Evolutionary conservation across 2,329 filamentous ascomycete species (phyloP).

Genomic region (Ascomycota sp.): DNA sequence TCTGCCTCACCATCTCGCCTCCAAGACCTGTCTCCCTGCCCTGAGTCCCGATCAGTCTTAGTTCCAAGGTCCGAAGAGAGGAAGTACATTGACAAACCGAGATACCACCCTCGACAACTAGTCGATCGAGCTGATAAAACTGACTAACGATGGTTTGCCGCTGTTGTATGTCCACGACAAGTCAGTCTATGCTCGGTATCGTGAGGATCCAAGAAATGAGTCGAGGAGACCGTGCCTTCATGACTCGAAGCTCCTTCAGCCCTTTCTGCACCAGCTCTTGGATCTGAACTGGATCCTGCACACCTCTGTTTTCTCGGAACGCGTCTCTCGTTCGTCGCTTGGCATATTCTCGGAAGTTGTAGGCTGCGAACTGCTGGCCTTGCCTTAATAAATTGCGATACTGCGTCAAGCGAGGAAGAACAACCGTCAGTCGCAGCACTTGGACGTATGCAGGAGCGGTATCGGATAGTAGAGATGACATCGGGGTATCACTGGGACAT

Average conservation of each 20-base stretch:
- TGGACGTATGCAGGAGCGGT: too few relatives aligned
- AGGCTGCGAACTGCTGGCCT: conserved; percentile 69
- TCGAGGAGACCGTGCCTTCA: conserved; percentile 48
- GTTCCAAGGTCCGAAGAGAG: neutral
- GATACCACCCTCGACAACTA: conserved; percentile 81
- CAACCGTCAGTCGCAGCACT: neutral
- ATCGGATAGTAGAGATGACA: too few relatives aligned
- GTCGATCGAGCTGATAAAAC: conserved; percentile 77
- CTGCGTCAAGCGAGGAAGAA: conserved; percentile 20
- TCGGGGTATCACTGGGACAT: neutral
- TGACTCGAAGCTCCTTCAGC: conserved; percentile 61
- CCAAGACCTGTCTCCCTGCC: conserved; percentile 51
- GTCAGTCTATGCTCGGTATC: too few relatives aligned
- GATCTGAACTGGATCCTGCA: conserved; percentile 53
- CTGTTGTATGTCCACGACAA: conserved; percentile 26
- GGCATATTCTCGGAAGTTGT: conserved; percentile 97
- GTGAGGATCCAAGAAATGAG: neutral
- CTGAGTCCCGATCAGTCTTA: conserved; percentile 12
- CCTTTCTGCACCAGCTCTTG: conserved; percentile 84
- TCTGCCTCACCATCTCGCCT: conserved; percentile 52
- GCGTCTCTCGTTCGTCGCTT: conserved; percentile 76
- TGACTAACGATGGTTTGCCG: conserved; percentile 88
- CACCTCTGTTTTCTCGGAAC: conserved; percentile 60
- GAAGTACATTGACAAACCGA: conserved; percentile 28
- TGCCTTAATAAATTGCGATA: conserved; percentile 85